Conservation (phyloP, 2,329 filamentous ascomycete genomes). For the Trichophyton benhamiae region DNA sequence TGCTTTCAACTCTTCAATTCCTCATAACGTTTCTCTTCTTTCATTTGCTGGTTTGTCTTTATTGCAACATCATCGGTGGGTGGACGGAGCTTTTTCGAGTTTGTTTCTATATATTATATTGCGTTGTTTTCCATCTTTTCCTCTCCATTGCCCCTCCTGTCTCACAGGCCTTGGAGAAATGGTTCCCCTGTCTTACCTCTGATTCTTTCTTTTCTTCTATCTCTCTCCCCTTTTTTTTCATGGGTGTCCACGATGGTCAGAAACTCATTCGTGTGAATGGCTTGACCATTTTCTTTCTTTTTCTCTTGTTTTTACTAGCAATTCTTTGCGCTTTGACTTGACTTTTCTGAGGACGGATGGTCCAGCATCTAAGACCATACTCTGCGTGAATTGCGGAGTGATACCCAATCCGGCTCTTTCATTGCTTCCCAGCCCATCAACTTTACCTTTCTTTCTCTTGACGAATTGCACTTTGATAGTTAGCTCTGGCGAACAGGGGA, state of each 20-base stretch:
- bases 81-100: conserved; percentile 1
- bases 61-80: neutral
- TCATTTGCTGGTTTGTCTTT: neutral
- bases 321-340: neutral
- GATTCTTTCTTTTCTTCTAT: too few relatives aligned
- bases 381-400: neutral
- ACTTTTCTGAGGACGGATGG: neutral
- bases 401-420: neutral
- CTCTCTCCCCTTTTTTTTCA: neutral
- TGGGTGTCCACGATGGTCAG: neutral
- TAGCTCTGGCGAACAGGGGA: neutral
- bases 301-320: neutral
- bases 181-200: too few relatives aligned
- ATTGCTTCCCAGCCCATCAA: neutral
- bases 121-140: neutral
- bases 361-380: too few relatives aligned
- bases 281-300: neutral
- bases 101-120: conserved; percentile 1
- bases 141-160: neutral
- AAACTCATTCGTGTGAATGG: neutral
- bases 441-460: neutral
- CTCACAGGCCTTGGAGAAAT: too few relatives aligned
- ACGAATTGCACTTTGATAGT: neutral
- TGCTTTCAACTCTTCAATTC: neutral
- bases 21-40: neutral